Conservation (phyloP, 2,329 filamentous ascomycete genomes). For the Monilinia laxa region DNA sequence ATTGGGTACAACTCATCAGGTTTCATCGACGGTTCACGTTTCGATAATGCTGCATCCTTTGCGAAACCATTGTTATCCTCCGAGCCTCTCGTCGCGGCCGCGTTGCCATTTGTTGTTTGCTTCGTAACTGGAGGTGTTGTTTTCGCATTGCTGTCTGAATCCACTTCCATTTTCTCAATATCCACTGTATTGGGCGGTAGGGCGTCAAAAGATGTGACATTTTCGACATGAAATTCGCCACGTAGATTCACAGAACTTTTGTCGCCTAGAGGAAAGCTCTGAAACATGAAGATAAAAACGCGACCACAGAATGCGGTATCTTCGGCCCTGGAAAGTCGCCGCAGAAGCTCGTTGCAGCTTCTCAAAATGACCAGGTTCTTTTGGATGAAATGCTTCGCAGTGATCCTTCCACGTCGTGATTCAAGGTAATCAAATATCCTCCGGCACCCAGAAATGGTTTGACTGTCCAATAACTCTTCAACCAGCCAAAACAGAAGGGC, state of each 20-base stretch:
- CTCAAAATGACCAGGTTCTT: slow-evolving; percentile 89
- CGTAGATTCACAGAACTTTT: slow-evolving; percentile 96
- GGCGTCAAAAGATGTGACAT: slow-evolving; percentile 81
- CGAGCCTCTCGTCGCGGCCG: slow-evolving; percentile 32
- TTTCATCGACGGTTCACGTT: slow-evolving; percentile 54
- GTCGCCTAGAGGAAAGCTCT: slow-evolving; percentile 94
- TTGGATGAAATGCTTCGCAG: slow-evolving; percentile 73
- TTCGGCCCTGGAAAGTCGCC: slow-evolving; percentile 88
- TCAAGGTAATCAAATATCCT: slow-evolving; percentile 94
- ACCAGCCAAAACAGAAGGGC: slow-evolving; percentile 85
- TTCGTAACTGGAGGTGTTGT: slow-evolving; percentile 27
- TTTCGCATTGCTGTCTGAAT: slow-evolving; percentile 46
- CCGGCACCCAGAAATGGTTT: slow-evolving; percentile 88
- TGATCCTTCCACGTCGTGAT: slow-evolving; percentile 85
- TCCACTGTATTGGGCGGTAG: slow-evolving; percentile 42
- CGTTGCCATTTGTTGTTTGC: slow-evolving; percentile 22
- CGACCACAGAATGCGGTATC: slow-evolving; percentile 96
- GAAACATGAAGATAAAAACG: slow-evolving; percentile 98
- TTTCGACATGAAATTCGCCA: slow-evolving; percentile 94
- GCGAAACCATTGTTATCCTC: slow-evolving; percentile 40
- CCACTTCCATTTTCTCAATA: slow-evolving; percentile 65
- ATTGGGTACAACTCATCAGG: slow-evolving; percentile 78
- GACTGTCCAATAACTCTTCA: slow-evolving; percentile 92
- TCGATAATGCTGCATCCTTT: slow-evolving; percentile 45
- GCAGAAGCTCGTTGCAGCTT: slow-evolving; percentile 92